phyloP scores from a whole-genome alignment of 768 basidiomycete genomes.

The Pseudohyphozyma bogoriensis region DNA sequence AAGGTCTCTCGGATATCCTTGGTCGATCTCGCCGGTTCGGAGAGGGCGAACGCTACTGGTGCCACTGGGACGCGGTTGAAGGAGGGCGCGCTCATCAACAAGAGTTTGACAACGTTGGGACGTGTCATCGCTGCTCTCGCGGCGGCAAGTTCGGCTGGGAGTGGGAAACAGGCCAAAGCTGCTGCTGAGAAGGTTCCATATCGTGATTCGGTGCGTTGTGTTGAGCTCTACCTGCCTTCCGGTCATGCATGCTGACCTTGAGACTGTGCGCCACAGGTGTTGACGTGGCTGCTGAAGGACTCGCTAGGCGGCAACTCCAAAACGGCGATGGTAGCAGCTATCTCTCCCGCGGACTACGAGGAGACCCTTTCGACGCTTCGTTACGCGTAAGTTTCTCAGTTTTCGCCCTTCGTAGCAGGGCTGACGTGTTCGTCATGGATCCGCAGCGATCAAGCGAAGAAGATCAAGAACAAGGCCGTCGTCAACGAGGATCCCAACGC shows the following conservation, averaged over 20 bases:
- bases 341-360: conserved; percentile 96
- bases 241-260: conserved; percentile 5
- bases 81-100: conserved; percentile 95
- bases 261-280: conserved; percentile 53
- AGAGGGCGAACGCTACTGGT: conserved; percentile 93
- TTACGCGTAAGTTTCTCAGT: conserved; percentile 69
- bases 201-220: conserved; percentile 82
- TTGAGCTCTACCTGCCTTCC: neutral
- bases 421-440: neutral
- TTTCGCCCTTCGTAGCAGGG: neutral
- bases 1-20: conserved; percentile 98
- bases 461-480: conserved; percentile 99
- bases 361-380: conserved; percentile 93
- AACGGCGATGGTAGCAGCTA: conserved; percentile 99
- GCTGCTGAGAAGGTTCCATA: conserved; percentile 91
- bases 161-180: conserved; percentile 66
- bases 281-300: conserved; percentile 98
- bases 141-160: conserved; percentile 47
- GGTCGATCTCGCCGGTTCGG: conserved; percentile 92
- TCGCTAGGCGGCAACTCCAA: conserved; percentile 90
- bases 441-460: conserved; percentile 57
- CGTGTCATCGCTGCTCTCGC: conserved; percentile 93
- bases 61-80: conserved; percentile 92
- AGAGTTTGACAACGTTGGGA: conserved; percentile 91
- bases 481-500: conserved; percentile 99